Evolutionary conservation across 192 early-diverging fungal species (phyloP).

Genomic region (Umbelopsis isabellina): DNA sequence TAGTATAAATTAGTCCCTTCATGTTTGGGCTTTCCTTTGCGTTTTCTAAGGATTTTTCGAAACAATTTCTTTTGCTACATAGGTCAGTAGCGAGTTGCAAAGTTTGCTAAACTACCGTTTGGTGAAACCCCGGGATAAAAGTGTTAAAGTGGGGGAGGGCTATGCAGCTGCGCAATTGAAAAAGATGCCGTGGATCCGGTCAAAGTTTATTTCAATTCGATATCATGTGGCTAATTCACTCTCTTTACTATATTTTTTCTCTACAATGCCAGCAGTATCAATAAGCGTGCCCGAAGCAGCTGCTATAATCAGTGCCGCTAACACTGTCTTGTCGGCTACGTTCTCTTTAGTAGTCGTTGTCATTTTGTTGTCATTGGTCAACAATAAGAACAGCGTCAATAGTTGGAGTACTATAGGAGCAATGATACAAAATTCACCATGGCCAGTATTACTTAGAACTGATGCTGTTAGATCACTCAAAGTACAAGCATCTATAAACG

Average conservation of each 20-base stretch:
- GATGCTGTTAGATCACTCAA: background rate
- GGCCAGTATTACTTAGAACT: background rate
- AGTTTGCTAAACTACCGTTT: too few relatives aligned
- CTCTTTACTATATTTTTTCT: background rate
- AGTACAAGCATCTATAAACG: background rate
- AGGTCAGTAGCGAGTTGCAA: too few relatives aligned
- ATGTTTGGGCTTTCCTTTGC: too few relatives aligned
- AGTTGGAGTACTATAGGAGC: background rate
- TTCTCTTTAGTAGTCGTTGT: background rate
- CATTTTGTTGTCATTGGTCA: background rate
- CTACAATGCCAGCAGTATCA: background rate
- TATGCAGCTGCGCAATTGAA: background rate
- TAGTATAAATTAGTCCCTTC: too few relatives aligned
- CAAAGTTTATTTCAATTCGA: background rate
- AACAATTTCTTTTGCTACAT: too few relatives aligned
- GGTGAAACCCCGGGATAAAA: too few relatives aligned
- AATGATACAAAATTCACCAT: background rate
- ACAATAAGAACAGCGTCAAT: background rate
- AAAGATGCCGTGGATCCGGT: background rate
- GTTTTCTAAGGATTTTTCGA: too few relatives aligned
- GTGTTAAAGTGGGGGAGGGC: too few relatives aligned
- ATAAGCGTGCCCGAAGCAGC: conserved; percentile 1
- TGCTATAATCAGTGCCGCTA: background rate
- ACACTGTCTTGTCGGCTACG: background rate
- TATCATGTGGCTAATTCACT: background rate